Base-by-base conservation (phyloP, 1,284 basidiomycete species). In the Rhodotorula sp. region DNA sequence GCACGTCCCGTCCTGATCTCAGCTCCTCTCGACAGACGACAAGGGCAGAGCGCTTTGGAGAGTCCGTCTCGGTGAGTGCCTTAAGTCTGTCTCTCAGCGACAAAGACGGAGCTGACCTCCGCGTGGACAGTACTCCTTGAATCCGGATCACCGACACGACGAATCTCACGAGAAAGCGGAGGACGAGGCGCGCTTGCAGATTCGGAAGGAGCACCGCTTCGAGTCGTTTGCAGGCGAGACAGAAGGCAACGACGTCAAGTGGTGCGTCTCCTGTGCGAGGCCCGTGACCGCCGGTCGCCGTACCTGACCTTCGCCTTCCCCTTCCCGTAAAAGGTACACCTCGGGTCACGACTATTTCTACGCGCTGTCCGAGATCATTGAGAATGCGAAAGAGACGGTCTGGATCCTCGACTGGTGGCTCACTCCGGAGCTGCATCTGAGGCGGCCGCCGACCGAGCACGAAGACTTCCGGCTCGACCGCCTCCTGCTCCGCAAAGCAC, bases 351-450 rank as follows among this genome's bases (percentile, higher is more conserved):
- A 96, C 82, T 96, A 95, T 80, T 91, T 96, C 85, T 95, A 60
- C 29, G 69, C 94, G 0, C 80, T 95, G 45, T 92, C 91, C 20
- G 92, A 94, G 82, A 84, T 95, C 80, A 84, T 96, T 33, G 92
- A 95, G 65, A 62, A 72, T 17, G 83, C 83, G 0, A 78, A 77
- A 61, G 80, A 83, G 65, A 60, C 20, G 29, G 62, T 86, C 82
- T 58, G 88, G 89, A 4, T 83, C 42, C 26, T 44, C 4, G 46
- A 60, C 74, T 76, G 76, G 82, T 84, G 83, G 93, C 86, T 96
- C 68, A 90, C 90, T 0, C 93, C 93, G 1, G 93, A 96, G 79
- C 83, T 96, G 6, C 94, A 93, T 81, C 87, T 96, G 33, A 88
- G 94, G 60, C 89, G 95, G 24, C 95, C 95, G 0, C 88, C 93